Conservation (phyloP, 306 rosid genomes). For the Malus asiatica region DNA sequence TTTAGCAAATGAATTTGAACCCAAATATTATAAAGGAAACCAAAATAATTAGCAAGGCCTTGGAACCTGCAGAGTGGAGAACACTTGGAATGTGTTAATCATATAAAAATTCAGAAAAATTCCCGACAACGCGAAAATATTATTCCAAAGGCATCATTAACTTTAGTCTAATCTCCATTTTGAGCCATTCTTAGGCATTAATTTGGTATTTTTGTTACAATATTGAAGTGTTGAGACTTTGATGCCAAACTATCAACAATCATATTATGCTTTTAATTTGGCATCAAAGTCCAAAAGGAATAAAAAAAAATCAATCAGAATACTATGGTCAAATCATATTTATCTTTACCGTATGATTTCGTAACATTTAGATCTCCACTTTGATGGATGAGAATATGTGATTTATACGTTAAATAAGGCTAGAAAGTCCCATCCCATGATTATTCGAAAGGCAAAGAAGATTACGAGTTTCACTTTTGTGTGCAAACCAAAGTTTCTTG, state of each 20-base stretch:
- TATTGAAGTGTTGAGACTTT: background rate
- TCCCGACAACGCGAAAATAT: conserved; percentile 21
- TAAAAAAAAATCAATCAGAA: too few species aligned
- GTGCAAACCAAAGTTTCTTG: background rate
- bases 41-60: background rate
- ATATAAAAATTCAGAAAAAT: conserved; percentile 22
- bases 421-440: conserved; percentile 1
- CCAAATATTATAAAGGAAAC: background rate
- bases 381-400: background rate
- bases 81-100: conserved; percentile 22
- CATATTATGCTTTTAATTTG: background rate
- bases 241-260: background rate
- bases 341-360: background rate
- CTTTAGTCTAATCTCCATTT: conserved; percentile 9
- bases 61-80: conserved; percentile 25
- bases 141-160: conserved; percentile 7
- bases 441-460: conserved; percentile 12
- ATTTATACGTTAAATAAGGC: background rate
- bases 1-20: background rate
- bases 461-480: conserved; percentile 3
- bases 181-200: background rate
- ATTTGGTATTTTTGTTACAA: background rate
- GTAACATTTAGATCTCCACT: background rate
- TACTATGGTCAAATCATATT: too few species aligned
- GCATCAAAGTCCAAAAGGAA: background rate